A percentile compares a stretch with the other conserved stretches of the same genome.
phyloP scores from a whole-genome alignment of 805 yeast genomes.

The Candida peoriensis region DNA sequence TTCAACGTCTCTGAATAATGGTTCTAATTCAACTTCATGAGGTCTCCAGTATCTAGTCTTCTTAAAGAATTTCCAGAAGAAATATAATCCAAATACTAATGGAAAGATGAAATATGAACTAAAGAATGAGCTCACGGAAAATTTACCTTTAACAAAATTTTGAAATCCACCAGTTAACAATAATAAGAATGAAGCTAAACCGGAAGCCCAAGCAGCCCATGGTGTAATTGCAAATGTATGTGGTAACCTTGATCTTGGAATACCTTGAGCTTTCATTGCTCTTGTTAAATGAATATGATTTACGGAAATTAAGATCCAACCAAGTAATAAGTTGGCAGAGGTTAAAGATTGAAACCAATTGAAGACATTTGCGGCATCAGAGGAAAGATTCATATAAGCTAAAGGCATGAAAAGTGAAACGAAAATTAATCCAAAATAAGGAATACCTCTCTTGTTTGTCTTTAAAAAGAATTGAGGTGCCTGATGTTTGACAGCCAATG shows the following conservation, averaged over 20 bases:
- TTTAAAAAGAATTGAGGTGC: constrained; percentile 32
- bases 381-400: constrained; percentile 27
- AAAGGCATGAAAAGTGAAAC: constrained; percentile 28
- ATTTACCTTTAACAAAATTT: constrained; percentile 28
- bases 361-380: constrained; percentile 26
- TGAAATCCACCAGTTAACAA: constrained; percentile 32
- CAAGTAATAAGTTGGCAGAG: constrained; percentile 25
- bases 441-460: constrained; percentile 29
- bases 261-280: constrained; percentile 37
- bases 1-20: constrained; percentile 24
- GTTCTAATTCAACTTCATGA: constrained; percentile 34
- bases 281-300: constrained; percentile 27
- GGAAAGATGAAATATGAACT: constrained; percentile 18
- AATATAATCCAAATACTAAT: constrained; percentile 22
- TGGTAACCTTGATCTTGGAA: constrained; percentile 29
- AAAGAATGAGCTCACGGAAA: constrained; percentile 7
- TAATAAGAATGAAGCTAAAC: constrained; percentile 21
- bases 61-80: constrained; percentile 30
- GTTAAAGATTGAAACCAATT: constrained; percentile 31
- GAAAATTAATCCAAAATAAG: constrained; percentile 26
- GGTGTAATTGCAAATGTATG: constrained; percentile 25
- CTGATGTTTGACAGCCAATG: constrained; percentile 31
- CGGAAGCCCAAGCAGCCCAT: constrained; percentile 27
- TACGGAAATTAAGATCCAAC: constrained; percentile 27
- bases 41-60: constrained; percentile 29